A percentile compares a stretch with the other conserved stretches of the same genome.
Conservation (phyloP, 495 filamentous ascomycete species). For the Margaritispora aquatica region DNA sequence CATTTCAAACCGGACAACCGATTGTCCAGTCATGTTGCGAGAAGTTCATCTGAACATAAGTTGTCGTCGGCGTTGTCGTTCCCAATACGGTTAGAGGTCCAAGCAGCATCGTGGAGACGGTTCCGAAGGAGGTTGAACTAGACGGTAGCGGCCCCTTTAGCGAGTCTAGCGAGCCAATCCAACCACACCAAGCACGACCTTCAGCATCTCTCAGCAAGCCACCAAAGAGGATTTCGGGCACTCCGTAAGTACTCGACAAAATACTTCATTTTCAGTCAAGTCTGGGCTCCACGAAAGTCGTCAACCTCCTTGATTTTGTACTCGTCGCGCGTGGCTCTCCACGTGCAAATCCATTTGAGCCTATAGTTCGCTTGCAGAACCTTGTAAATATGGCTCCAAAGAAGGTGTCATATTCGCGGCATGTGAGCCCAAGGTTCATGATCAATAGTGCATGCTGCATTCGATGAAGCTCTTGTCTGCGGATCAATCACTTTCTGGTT, state of each 20-base stretch:
- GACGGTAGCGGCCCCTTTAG: not conserved
- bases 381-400: not conserved
- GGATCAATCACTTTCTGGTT: not conserved
- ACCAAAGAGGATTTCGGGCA: not conserved
- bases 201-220: not conserved
- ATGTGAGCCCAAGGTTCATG: not conserved
- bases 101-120: not conserved
- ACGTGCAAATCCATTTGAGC: not conserved
- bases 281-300: not conserved
- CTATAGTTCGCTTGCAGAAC: not conserved
- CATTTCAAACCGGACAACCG: not conserved
- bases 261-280: not conserved
- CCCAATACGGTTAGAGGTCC: conserved; percentile 1
- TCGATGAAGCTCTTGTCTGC: too few species aligned
- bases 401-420: not conserved
- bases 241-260: not conserved
- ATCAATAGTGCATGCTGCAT: not conserved
- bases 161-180: not conserved
- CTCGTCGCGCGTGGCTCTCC: not conserved
- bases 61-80: conserved; percentile 15
- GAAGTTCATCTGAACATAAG: not conserved
- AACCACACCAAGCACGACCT: too few species aligned
- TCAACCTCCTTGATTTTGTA: not conserved
- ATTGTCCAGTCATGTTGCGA: conserved; percentile 12
- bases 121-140: not conserved